Evolutionary conservation across 441 rosid genomes (phyloP).

Genomic region (Brassica hybrid): DNA sequence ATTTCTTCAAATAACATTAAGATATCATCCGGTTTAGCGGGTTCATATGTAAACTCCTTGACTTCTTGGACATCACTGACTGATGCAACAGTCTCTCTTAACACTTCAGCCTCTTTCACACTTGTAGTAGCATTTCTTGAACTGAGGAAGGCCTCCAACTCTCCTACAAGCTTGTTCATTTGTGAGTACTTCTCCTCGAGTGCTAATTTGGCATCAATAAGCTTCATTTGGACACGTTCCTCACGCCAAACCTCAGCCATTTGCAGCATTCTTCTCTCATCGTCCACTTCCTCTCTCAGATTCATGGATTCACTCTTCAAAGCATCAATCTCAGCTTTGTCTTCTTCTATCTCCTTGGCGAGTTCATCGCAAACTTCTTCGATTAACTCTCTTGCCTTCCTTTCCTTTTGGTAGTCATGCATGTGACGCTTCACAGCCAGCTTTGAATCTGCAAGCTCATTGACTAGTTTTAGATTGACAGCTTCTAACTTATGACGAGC

Average conservation of each 20-base stretch:
- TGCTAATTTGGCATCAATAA: constrained; percentile 81
- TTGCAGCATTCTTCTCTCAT: constrained; percentile 90
- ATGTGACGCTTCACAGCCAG: constrained; percentile 61
- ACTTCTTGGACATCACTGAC: constrained; percentile 49
- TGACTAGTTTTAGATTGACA: constrained; percentile 76
- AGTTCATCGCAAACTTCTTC: constrained; percentile 92
- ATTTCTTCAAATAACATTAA: constrained; percentile 71
- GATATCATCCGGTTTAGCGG: constrained; percentile 66
- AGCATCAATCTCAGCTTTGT: constrained; percentile 68
- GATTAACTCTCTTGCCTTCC: constrained; percentile 68
- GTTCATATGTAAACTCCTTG: constrained; percentile 70
- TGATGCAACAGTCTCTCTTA: constrained; percentile 54
- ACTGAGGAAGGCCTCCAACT: constrained; percentile 62
- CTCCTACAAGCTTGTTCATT: constrained; percentile 74
- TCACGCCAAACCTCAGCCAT: constrained; percentile 99
- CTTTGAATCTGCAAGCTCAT: constrained; percentile 83
- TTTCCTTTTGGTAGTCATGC: constrained; percentile 84
- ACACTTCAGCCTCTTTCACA: constrained; percentile 61
- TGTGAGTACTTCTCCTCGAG: constrained; percentile 78
- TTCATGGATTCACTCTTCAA: constrained; percentile 70
- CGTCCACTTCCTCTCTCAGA: constrained; percentile 73
- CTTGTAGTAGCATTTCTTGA: constrained; percentile 49
- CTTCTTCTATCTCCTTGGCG: constrained; percentile 64
- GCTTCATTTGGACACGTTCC: constrained; percentile 96
- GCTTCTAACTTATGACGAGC: constrained; percentile 69